Evolutionary conservation across 1,139 yeast genomes (phyloP), one percentile per base, ranked within the genome.

Genomic region (Saccharomyces hybrid): DNA sequence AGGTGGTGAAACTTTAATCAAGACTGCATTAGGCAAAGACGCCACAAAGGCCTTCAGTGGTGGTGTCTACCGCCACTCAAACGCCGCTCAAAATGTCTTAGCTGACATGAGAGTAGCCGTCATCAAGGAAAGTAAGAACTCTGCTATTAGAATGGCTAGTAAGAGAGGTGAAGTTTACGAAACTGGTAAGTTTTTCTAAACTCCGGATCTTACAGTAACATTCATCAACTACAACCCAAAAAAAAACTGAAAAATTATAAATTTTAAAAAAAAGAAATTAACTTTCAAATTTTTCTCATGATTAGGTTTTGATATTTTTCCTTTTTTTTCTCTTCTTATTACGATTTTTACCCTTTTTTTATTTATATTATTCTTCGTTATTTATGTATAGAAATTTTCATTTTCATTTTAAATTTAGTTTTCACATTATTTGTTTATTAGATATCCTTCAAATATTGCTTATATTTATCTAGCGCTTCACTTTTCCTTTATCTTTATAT

Each of bases 11-110:
- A 89, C 96, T 52, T 80, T 93, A 63, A 78, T 93, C 62, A 79
- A 82, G 70, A 87, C 96, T 46, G 90, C 97, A 7, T 77, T 86
- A 61, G 98, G 98, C 68, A 91, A 89, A 74, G 99, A 93, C 73
- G 97, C 97, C 52, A 90, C 98, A 46, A 88, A 88, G 67, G 98
- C 96, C 2, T 93, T 93, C 80, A 90, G 90, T 71, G 99, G 99
- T 68, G 98, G 97, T 68, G 99, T 93, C 48, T 93, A 93, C 73
- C 85, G 88, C 53, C 99, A 93, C 75, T 88, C 97, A 49, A 93
- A 91, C 68, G 99, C 99, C 59, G 99, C 97, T 49, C 98, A 93
- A 75, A 93, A 93, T 75, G 76, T 93, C 73, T 82, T 93, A 70
- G 95, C 97, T 32, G 86, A 95, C 42, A 86, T 91, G 96, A 86